Evolutionary conservation across 192 early-diverging fungal species (phyloP).

Genomic region (Rhizoclosmatium sp.): DNA sequence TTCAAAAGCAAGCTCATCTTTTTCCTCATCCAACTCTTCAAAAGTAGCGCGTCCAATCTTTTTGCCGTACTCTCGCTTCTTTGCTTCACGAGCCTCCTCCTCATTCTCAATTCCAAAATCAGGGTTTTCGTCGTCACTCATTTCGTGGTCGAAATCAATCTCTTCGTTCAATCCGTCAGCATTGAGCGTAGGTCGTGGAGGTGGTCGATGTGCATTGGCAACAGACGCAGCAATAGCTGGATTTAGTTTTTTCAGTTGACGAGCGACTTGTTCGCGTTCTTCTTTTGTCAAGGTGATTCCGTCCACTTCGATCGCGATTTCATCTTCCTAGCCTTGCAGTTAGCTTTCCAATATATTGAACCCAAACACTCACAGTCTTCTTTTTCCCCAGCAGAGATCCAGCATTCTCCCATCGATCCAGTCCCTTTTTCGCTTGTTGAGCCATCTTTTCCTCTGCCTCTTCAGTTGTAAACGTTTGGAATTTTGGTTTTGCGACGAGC

Average conservation of each 20-base stretch:
- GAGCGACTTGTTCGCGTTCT: conserved; percentile 17
- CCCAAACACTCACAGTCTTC: background rate
- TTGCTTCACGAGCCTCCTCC: conserved; percentile 59
- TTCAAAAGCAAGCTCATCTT: conserved; percentile 30
- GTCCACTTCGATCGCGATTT: conserved; percentile 23
- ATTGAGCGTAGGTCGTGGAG: background rate
- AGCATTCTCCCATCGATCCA: conserved; percentile 37
- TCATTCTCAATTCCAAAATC: conserved; percentile 61
- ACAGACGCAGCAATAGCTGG: background rate
- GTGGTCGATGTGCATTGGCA: background rate
- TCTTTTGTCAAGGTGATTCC: conserved; percentile 32
- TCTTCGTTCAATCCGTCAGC: conserved; percentile 47
- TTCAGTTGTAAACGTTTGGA: conserved; percentile 56
- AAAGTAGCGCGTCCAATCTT: conserved; percentile 37
- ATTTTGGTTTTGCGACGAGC: conserved; percentile 49
- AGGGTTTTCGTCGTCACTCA: conserved; percentile 59
- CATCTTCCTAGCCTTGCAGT: conserved; percentile 10
- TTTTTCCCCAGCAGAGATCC: conserved; percentile 38
- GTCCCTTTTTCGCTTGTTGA: conserved; percentile 20
- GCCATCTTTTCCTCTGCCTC: conserved; percentile 59
- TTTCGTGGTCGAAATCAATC: conserved; percentile 55
- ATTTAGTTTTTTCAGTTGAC: conserved; percentile 18
- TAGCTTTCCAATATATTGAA: background rate
- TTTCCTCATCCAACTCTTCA: conserved; percentile 48
- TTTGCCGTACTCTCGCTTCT: conserved; percentile 47